Evolutionary conservation across 2,329 filamentous ascomycete genomes (phyloP), one percentile per base, ranked within the genome.

Genomic region (Colletotrichum costaricense): DNA sequence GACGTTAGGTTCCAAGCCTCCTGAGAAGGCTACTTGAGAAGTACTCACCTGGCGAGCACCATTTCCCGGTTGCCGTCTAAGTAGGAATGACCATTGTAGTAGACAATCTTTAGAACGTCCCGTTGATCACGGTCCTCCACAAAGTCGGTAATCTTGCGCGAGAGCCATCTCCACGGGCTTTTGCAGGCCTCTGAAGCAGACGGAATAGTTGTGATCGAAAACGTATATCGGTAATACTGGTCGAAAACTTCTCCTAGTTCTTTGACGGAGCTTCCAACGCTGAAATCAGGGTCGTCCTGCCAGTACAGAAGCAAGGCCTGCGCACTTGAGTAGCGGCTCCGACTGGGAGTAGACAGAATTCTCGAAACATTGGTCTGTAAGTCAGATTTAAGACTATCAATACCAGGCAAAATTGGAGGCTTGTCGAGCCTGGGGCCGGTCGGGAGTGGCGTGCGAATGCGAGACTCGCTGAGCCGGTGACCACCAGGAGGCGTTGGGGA

Each of bases 91-190:
- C 89, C 89, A 16, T 84, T 86, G 76, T 91, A 91, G 78, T 89
- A 90, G 59, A 91, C 85, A 68, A 91, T 86, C 77, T 91, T 91
- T 69, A 91, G 78, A 24, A 88, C 85, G 76, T 91, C 88, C 54
- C 89, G 86, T 64, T 87, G 84, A 74, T 91, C 88, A 52, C 84
- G 83, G 30, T 87, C 84, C 68, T 88, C 87, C 59, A 88, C 84
- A 78, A 90, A 91, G 54, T 87, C 84, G 71, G 85, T 86, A 30
- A 90, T 84, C 58, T 84, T 84, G 19, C 85, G 82, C 4, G 86
- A 85, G 57, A 91, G 82, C 88, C 88, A 90, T 72, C 88, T 84
- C 83, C 85, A 88, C 4, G 88, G 84, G 78, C 83, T 88, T 76
- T 84, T 84, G 76, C 83, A 85, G 69, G 81, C 83, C 60, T 88